Evolutionary conservation across 495 filamentous ascomycete genomes (phyloP), one percentile per base, ranked within the genome.

Genomic region (Talaromyces adpressus): DNA sequence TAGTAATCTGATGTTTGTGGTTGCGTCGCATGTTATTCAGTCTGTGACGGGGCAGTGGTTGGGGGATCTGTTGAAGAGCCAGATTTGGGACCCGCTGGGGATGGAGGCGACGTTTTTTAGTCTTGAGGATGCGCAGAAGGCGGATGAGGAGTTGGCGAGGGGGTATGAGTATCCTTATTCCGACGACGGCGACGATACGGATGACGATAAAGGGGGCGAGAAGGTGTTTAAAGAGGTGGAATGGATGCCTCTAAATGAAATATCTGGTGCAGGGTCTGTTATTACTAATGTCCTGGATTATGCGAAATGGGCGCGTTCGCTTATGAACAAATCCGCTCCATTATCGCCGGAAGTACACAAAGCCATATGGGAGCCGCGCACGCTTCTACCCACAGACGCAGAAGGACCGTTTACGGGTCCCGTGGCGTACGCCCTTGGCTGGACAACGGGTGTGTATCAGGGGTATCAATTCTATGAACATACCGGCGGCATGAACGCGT

Each of bases 1-100:
- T 61, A 81, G 75, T 70, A 85, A 85, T 61, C 60, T 78, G 41
- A 83, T 83, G 80, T 86, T 70, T 60, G 71, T 77, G 49, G 72
- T 71, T 16, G 72, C 73, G 3, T 66, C 75, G 56, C 75, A 83
- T 67, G 70, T 70, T 8, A 62, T 82, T 7, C 72, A 84, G 69
- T 72, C 67, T 11, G 18, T 47, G 3, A 65, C 54, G 12, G 74
- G 73, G 4, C 20, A 52, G 16, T 72, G 71, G 71, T 66, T 84
- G 12, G 79, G 74, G 3, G 67, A 73, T 22, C 53, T 74, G 20
- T 62, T 82, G 64, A 57, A 64, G 5, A 68, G 72, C 49, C 56
- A 69, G 27, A 75, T 85, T 27, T 85, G 78, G 78, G 62, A 60
- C 32, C 80, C 78, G 2, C 60, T 84, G 27, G 73, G 69, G 0